phyloP scores from a whole-genome alignment of 345 rosid species.

The Dipteronia dyeriana region DNA sequence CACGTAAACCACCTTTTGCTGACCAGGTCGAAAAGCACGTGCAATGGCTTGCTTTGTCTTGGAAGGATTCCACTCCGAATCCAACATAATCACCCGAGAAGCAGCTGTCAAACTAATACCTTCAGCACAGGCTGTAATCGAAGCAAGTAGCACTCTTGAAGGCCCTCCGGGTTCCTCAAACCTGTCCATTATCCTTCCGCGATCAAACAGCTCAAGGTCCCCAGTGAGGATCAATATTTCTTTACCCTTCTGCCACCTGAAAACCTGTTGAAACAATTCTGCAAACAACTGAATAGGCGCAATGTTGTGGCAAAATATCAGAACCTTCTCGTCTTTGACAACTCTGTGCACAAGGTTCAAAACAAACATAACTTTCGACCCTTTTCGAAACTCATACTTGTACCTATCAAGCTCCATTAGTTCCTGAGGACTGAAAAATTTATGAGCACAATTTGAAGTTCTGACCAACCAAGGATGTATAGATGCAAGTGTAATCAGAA shows the following conservation, averaged over 20 bases:
- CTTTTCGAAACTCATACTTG: constrained; percentile 60
- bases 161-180: constrained; percentile 73
- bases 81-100: constrained; percentile 77
- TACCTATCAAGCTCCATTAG: constrained; percentile 55
- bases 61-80: constrained; percentile 94
- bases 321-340: constrained; percentile 67
- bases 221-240: constrained; percentile 80
- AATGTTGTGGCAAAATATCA: constrained; percentile 91
- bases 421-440: constrained; percentile 53
- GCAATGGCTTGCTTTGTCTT: constrained; percentile 96
- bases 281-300: constrained; percentile 75
- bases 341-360: constrained; percentile 79
- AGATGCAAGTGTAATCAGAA: constrained; percentile 80
- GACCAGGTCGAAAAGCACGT: constrained; percentile 90
- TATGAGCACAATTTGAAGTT: constrained; percentile 64
- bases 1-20: constrained; percentile 84
- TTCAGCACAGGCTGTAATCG: constrained; percentile 95
- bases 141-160: constrained; percentile 71
- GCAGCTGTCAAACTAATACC: constrained; percentile 98
- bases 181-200: constrained; percentile 78
- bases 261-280: constrained; percentile 67
- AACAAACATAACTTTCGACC: constrained; percentile 91
- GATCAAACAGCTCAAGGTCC: constrained; percentile 83
- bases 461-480: constrained; percentile 85
- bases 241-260: constrained; percentile 73